Evolutionary conservation across 225 moss, liverwort and hornwort genomes (phyloP).

Genomic region (Takakia lepidozioides): DNA sequence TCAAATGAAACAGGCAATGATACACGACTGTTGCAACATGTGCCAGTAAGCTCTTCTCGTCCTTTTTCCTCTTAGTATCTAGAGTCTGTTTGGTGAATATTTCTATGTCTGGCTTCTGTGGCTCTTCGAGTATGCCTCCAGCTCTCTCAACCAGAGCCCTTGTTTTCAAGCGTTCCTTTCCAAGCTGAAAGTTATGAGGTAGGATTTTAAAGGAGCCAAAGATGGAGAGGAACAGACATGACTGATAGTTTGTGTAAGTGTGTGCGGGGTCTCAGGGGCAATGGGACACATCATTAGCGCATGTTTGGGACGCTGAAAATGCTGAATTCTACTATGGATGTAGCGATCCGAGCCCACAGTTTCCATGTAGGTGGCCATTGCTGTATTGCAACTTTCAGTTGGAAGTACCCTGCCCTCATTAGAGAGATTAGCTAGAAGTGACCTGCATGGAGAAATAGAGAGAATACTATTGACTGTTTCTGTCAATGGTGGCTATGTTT

Average conservation of each 20-base stretch:
- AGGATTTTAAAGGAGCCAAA: too few relatives aligned
- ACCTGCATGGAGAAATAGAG: too few relatives aligned
- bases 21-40: constrained; percentile 17
- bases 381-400: neutral
- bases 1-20: constrained; percentile 18
- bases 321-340: constrained; percentile 56
- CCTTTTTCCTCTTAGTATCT: neutral
- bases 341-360: constrained; percentile 28
- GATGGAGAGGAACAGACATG: neutral
- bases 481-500: too few relatives aligned
- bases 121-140: too few relatives aligned
- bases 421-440: too few relatives aligned
- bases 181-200: too few relatives aligned
- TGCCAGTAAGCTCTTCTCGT: constrained; percentile 18
- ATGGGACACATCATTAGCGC: constrained; percentile 21
- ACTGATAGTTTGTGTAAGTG: constrained; percentile 1
- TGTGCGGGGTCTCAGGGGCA: constrained; percentile 23
- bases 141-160: too few relatives aligned
- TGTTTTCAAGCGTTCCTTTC: too few relatives aligned
- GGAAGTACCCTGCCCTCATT: too few relatives aligned
- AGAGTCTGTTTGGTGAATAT: too few relatives aligned
- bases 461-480: neutral
- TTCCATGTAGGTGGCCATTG: constrained; percentile 23
- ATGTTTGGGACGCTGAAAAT: constrained; percentile 55
- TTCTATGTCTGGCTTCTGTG: too few relatives aligned